Evolutionary conservation across 192 early-diverging fungal species (phyloP), one percentile per base, ranked within the genome.

Genomic region (Backusella psychrophila): DNA sequence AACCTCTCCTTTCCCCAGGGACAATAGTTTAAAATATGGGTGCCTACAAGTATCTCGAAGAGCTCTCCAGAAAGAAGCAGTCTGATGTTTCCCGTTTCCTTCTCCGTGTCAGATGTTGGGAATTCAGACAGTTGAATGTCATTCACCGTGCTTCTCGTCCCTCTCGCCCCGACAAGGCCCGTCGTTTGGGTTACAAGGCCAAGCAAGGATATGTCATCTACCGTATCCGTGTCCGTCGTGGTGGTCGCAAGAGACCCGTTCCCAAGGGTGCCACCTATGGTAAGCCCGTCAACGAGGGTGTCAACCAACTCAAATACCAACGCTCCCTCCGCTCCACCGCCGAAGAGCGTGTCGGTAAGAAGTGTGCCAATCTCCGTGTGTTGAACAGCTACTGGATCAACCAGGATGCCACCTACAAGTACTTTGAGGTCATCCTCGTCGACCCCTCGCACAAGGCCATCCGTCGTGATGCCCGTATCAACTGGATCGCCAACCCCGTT

Each of bases 341-440:
- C 79, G 98, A 99, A 89, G 95, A 97, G 90, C 96, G 98, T 89
- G 95, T 97, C 75, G 98, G 96, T 80, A 92, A 94, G 86, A 95
- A 91, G 87, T 99, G 98, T 90, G 90, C 88, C 76, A 98, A 98
- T 92, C 89, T 99, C 85, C 95, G 98, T 78, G 97, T 99, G 73
- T 89, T 99, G 75, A 99, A 97, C 95, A 97, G 96, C 72, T 99
- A 99, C 94, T 99, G 98, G 98, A 93, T 99, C 75, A 99, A 99
- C 93, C 91, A 96, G 91, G 98, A 98, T 88, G 88, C 98, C 71
- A 96, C 96, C n/a, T n/a, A n/a, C n/a, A n/a, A n/a, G n/a, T n/a
- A n/a, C n/a, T n/a, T n/a, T n/a, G n/a, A n/a, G n/a, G n/a, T n/a
- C n/a, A n/a, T n/a, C n/a, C n/a, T n/a, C n/a, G n/a, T n/a, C n/a